Evolutionary conservation across 805 yeast species (phyloP), one percentile per base, ranked within the genome.

Genomic region (Suhomyces vadensis): DNA sequence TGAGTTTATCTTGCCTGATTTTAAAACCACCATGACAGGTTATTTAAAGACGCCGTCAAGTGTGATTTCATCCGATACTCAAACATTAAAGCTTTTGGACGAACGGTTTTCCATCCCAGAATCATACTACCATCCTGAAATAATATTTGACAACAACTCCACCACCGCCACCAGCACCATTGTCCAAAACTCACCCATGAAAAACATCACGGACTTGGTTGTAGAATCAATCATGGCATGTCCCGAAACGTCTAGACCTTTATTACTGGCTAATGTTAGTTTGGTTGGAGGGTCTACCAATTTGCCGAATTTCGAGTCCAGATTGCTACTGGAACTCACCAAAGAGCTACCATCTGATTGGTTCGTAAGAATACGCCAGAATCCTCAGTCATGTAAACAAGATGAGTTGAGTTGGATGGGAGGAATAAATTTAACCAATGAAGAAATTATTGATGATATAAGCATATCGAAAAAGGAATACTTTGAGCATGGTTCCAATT

Each of bases 101-200:
- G 99, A 94, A 63, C 66, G 97, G 44, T 92, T 94, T 63, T 75
- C 87, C 1, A 79, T 87, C 2, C 97, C 98, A 0, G 99, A 94
- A 58, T 72, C 87, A 1, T 70, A 87, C 26, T 91, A 88, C 63
- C 90, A 85, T 53, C 99, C 99, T 0, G 87, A 82, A 48, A 82
- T 87, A 43, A 48, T 70, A 44, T 63, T 71, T 47, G 75, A 70
- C 48, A 63, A 64, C 44, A 62, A 61, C 46, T 29, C 54, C 3
- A 47, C 64, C 26, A 60, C 68, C 1, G 46, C 68, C 9, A 58
- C 52, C 17, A 60, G 54, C 43, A 39, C 61, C 10, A 55, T 67
- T 22, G 49, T 71, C 5, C 75, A 71, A 43, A 53, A 60, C 26
- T 61, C 74, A 1, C 89, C 87, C 10, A 70, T 92, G 24, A 78